These are phyloP conservation scores for Aspergillus coremiiformis DNA, from an alignment of 495 filamentous ascomycete genomes.

Conservation along the genomic window DNA sequence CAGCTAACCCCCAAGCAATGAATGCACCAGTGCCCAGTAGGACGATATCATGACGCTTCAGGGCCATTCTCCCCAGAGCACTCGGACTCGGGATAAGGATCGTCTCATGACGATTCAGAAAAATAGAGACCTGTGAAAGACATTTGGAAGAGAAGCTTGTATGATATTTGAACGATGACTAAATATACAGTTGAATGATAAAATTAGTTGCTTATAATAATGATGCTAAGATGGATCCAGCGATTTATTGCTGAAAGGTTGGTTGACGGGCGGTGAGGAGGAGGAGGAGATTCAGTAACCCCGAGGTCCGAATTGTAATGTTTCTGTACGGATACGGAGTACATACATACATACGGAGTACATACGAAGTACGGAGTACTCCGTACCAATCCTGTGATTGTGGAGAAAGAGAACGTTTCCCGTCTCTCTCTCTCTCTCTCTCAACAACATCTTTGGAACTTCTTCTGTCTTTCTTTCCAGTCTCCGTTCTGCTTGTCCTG, in stretches of 20 bases:
- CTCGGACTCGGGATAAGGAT: slow-evolving; percentile 9
- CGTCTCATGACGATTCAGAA: slow-evolving; percentile 30
- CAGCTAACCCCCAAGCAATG: slow-evolving; percentile 76
- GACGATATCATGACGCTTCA: slow-evolving; percentile 67
- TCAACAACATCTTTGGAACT: no score
- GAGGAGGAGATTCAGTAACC: no score
- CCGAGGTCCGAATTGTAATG: no score
- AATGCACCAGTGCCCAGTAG: slow-evolving; percentile 63
- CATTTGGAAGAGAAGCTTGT: not conserved
- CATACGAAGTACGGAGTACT: not conserved
- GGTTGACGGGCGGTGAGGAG: not conserved
- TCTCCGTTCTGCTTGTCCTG: slow-evolving; percentile 6
- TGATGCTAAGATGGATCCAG: no score
- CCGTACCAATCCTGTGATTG: not conserved
- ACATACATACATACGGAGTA: not conserved
- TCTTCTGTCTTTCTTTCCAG: slow-evolving; percentile 1
- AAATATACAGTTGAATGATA: no score
- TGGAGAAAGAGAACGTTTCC: slow-evolving; percentile 2
- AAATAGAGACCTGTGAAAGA: slow-evolving; percentile 1
- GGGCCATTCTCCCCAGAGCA: slow-evolving; percentile 56
- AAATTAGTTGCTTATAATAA: no score
- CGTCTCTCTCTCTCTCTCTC: slow-evolving; percentile 6
- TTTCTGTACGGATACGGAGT: not conserved
- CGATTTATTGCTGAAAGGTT: not conserved
- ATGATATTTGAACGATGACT: no score